Evolutionary conservation across 345 rosid genomes (phyloP).

Genomic region (Nephelium lappaceum): DNA sequence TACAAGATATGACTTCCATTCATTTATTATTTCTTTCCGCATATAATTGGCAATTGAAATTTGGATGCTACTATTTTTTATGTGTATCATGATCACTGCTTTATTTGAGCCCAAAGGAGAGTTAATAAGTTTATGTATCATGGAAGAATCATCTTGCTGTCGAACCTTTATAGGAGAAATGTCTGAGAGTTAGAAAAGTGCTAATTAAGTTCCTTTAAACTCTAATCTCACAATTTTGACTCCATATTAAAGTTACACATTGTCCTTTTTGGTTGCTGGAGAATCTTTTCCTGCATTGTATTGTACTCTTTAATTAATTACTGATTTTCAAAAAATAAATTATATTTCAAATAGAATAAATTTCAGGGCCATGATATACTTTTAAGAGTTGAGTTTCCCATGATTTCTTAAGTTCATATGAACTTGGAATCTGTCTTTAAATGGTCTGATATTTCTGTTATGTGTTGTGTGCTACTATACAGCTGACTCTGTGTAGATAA

Average conservation of each 20-base stretch:
- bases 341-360: not conserved
- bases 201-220: conserved; percentile 4
- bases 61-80: not conserved
- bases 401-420: not conserved
- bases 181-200: not conserved
- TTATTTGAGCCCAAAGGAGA: not conserved
- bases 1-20: not conserved
- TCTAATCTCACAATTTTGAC: not conserved
- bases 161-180: not conserved
- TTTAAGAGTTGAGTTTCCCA: not conserved
- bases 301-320: too few species aligned
- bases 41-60: not conserved
- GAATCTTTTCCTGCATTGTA: not conserved
- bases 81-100: not conserved
- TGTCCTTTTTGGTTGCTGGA: not conserved
- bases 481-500: not conserved
- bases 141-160: not conserved
- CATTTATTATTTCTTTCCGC: not conserved
- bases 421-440: not conserved
- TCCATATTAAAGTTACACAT: not conserved
- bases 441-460: not conserved
- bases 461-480: not conserved
- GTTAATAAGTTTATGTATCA: not conserved
- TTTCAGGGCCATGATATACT: not conserved
- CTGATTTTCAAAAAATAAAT: too few species aligned